Evolutionary conservation across 2,329 filamentous ascomycete genomes (phyloP).

Genomic region (Decorospora gaudefroyi): DNA sequence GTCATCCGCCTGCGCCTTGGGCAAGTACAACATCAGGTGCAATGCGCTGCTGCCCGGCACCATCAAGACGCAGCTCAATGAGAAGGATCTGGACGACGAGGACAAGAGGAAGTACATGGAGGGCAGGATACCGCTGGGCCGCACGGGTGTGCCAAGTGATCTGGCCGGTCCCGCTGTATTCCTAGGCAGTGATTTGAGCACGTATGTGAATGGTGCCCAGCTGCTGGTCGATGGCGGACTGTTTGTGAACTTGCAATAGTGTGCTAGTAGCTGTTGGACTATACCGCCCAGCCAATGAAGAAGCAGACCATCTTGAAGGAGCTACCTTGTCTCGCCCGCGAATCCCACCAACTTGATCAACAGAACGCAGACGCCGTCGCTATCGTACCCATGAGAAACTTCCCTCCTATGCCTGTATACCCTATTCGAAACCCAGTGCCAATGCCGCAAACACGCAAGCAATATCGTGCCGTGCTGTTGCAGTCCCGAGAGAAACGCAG

Average conservation of each 20-base stretch:
- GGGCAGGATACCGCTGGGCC: constrained; percentile 72
- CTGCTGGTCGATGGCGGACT: constrained; percentile 84
- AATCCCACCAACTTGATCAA: too few species aligned
- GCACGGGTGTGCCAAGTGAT: constrained; percentile 60
- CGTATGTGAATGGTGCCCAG: constrained; percentile 71
- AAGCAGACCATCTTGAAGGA: too few species aligned
- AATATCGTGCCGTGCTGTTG: background rate
- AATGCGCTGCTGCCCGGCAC: constrained; percentile 85
- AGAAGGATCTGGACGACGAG: constrained; percentile 75
- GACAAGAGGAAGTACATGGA: constrained; percentile 79
- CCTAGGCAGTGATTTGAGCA: constrained; percentile 71
- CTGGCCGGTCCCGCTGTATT: constrained; percentile 84
- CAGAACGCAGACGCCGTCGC: constrained; percentile 3
- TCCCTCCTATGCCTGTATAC: too few species aligned
- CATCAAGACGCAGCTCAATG: constrained; percentile 81
- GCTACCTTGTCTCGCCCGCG: too few species aligned
- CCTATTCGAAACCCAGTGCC: too few species aligned
- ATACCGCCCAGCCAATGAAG: background rate
- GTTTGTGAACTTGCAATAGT: constrained; percentile 73
- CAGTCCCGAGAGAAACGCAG: too few species aligned
- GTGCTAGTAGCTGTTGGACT: background rate
- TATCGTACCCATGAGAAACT: constrained; percentile 7
- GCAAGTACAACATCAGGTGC: constrained; percentile 75
- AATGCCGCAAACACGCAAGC: background rate
- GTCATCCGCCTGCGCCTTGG: constrained; percentile 77